Evolutionary conservation across 2,329 filamentous ascomycete species (phyloP), one percentile per base, ranked within the genome.

Genomic region (Chaetomium sp.): DNA sequence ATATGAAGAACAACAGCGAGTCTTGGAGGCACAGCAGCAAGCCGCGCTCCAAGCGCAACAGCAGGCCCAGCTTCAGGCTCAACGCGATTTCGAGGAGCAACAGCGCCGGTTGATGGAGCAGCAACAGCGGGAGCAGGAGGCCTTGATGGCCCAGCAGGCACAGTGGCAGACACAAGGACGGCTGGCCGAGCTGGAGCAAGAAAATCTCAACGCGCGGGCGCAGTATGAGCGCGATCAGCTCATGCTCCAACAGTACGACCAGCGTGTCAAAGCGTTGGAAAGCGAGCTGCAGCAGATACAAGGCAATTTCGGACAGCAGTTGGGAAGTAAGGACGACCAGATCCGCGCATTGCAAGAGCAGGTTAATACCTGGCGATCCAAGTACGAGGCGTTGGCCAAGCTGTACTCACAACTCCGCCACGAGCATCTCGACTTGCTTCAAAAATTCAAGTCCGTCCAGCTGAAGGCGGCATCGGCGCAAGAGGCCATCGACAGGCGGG

Each of bases 201-300:
- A 97, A 73, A 97, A 99, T 64, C 76, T 99, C 33, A 92, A 94
- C 66, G 94, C 94, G 4, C 84, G 94, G 43, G 89, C 91, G 7
- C 94, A 97, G 71, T 97, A 96, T 68, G 91, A 97, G 71, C 87
- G 87, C n/a, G 91, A 99, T 69, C 94, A 97, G 73, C 78, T 99
- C 43, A 90, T 97, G 88, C 79, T 99, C 44, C 89, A 96, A 71
- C 92, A 97, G 69, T 99, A 96, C 68, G 94, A 99, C 63, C 86
- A 90, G 68, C 84, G 92, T 59, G 91, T 99, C 68, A 97, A 96
- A 76, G 87, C 89, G 19, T 75, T 99, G 10, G 94, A 99, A 71
- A 83, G 85, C 53, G 94, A 99, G 72, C 80, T 99, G 60, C 74
- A 79, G 47, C 88, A 95, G 62, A 79, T 97, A 52, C 88, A 90